Evolutionary conservation across 2,329 filamentous ascomycete genomes (phyloP).

Genomic region (Neopestalotiopsis sp.): DNA sequence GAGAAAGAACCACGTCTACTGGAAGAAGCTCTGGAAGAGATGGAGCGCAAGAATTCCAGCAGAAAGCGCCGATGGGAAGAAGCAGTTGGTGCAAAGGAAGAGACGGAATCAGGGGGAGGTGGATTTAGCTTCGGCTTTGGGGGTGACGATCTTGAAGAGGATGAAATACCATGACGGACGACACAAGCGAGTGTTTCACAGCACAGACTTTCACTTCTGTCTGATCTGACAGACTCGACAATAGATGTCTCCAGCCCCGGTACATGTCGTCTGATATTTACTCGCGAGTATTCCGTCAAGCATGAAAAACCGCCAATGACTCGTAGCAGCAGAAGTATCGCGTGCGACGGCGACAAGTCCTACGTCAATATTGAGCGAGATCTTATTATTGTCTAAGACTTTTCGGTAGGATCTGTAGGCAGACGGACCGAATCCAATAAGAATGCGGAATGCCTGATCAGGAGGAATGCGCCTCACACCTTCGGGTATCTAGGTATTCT

Average conservation of each 20-base stretch:
- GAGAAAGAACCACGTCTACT: slow-evolving; percentile 71
- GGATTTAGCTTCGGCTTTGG: slow-evolving; percentile 64
- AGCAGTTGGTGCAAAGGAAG: slow-evolving; percentile 64
- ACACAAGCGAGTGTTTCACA: neutral
- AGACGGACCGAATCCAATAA: neutral
- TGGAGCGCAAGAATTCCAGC: slow-evolving; percentile 66
- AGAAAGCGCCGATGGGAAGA: slow-evolving; percentile 89
- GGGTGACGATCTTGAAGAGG: slow-evolving; percentile 49
- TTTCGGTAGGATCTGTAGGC: neutral
- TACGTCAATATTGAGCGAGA: neutral
- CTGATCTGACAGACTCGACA: neutral
- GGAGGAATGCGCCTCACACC: neutral
- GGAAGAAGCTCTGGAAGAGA: slow-evolving; percentile 65
- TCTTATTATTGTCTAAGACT: slow-evolving; percentile 3
- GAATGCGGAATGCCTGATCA: neutral
- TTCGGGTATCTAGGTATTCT: neutral
- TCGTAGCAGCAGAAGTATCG: neutral
- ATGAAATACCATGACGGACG: slow-evolving; percentile 47
- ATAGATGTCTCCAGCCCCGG: neutral
- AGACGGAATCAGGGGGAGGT: slow-evolving; percentile 36
- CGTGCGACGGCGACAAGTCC: neutral
- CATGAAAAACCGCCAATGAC: neutral
- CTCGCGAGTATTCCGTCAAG: neutral
- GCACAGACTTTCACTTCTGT: neutral
- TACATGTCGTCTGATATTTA: neutral